Base-by-base conservation (phyloP, 352 stramenopile genomes). In the Globisporangium megalacanthum region DNA sequence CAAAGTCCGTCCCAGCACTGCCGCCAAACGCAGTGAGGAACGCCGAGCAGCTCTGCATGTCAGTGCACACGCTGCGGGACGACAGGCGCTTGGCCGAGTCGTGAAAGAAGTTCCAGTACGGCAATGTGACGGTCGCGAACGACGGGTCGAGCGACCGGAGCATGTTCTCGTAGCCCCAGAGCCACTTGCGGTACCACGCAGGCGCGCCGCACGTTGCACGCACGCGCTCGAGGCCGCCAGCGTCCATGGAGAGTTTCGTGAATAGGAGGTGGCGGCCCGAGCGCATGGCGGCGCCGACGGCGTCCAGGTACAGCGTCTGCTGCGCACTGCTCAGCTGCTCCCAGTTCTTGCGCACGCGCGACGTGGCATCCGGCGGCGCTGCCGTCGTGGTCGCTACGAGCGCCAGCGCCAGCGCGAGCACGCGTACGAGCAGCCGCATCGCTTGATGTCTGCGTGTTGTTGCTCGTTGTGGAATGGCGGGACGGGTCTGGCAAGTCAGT, bases 81-180 rank as follows among this genome's bases (percentile, higher is more conserved):
- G 70, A 78, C n/a, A 81, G 60, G 20, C 73, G 73, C 52, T 81
- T 86, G 51, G 73, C 69, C 11, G 73, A 64, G 49, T 86, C 75
- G 41, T 83, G 70, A 41, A 86, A 86, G 19, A 83, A 58, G 49
- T 88, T 64, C 77, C 78, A 89, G 52, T 84, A 89, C 14, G 79
- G 77, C 37, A 89, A 58, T 17, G 79, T 88, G 50, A 89, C 42
- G 47, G 76, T 60, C 10, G 58, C 66, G 49, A 72, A 89, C 6
- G 56, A 60, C 3, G 58, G 11, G 51, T 75, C 72, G 46, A 84
- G 63, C 36, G 66, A 74, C 10, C 75, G 77, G 45, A 89, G 61
- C 79, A 89, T 89, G 63, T 69, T 88, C 61, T 88, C 79, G 51
- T 88, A 89, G 3, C 68, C 79, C 22, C 83, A 61, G 39, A 89